phyloP scores from a whole-genome alignment of 129 eudicot genomes.

The Centaurea solstitialis region DNA sequence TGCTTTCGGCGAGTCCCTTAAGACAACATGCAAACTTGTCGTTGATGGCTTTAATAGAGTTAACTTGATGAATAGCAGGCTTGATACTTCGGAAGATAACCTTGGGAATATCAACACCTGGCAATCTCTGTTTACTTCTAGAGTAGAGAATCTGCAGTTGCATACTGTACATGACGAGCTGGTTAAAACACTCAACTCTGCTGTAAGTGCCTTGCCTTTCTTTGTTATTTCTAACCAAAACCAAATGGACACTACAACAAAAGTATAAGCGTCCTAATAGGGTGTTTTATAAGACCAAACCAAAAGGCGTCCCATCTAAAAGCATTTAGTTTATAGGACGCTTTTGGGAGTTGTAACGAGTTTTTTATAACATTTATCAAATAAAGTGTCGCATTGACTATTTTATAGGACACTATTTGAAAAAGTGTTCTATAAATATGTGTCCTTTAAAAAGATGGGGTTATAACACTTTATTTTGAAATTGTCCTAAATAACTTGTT shows the following conservation, averaged over 20 bases:
- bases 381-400: no score
- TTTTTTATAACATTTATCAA: no score
- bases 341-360: no score
- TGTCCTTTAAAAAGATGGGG: no score
- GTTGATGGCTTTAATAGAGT: constrained; percentile 38
- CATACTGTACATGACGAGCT: constrained; percentile 50
- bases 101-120: constrained; percentile 48
- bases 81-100: constrained; percentile 42
- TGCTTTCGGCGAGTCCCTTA: constrained; percentile 43
- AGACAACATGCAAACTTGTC: constrained; percentile 38
- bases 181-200: constrained; percentile 40
- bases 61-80: constrained; percentile 35
- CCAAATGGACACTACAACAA: neutral
- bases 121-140: constrained; percentile 47
- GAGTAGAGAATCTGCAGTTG: constrained; percentile 49
- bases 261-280: no score
- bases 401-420: no score
- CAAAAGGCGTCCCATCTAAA: no score
- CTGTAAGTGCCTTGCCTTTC: constrained; percentile 51
- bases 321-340: no score
- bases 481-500: no score
- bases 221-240: neutral
- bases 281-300: no score
- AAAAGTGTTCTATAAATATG: no score
- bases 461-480: no score